phyloP scores from a whole-genome alignment of 495 filamentous ascomycete species.

The Lasiosphaeria ovina region DNA sequence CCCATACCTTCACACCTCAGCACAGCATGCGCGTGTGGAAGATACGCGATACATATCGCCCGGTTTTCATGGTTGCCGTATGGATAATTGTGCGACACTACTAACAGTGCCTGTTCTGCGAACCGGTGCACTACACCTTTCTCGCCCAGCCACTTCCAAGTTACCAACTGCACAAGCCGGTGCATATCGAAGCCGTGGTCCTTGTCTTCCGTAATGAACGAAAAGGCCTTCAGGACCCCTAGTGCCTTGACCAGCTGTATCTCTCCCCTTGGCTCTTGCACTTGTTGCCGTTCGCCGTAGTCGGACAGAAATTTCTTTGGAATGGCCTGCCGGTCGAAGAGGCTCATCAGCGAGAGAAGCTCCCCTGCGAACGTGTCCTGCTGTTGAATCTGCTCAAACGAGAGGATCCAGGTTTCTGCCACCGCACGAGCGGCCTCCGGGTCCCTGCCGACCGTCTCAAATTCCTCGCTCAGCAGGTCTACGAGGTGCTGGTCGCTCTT shows the following conservation, averaged over 20 bases:
- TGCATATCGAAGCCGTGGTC: constrained; percentile 37
- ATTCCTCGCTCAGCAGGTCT: constrained; percentile 28
- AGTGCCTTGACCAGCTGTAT: constrained; percentile 35
- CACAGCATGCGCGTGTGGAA: constrained; percentile 40
- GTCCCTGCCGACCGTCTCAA: too few species aligned
- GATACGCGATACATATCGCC: constrained; percentile 33
- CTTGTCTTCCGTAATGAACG: constrained; percentile 32
- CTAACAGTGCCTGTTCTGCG: constrained; percentile 31
- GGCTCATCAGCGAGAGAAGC: constrained; percentile 43
- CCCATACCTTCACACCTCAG: constrained; percentile 3
- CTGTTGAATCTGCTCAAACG: constrained; percentile 41
- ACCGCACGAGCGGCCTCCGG: constrained; percentile 34
- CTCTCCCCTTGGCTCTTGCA: constrained; percentile 1
- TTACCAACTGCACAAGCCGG: constrained; percentile 46
- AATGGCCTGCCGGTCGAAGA: constrained; percentile 45
- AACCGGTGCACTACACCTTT: constrained; percentile 26
- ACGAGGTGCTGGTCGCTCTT: constrained; percentile 23
- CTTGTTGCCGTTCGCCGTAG: constrained; percentile 18
- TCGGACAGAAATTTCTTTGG: constrained; percentile 33
- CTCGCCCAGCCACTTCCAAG: constrained; percentile 41
- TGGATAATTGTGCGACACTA: constrained; percentile 34
- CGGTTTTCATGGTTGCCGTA: constrained; percentile 32
- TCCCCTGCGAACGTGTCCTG: constrained; percentile 38
- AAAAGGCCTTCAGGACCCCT: constrained; percentile 41
- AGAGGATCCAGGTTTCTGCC: constrained; percentile 36